phyloP scores from a whole-genome alignment of 306 rosid genomes.

The Albizia julibrissin region DNA sequence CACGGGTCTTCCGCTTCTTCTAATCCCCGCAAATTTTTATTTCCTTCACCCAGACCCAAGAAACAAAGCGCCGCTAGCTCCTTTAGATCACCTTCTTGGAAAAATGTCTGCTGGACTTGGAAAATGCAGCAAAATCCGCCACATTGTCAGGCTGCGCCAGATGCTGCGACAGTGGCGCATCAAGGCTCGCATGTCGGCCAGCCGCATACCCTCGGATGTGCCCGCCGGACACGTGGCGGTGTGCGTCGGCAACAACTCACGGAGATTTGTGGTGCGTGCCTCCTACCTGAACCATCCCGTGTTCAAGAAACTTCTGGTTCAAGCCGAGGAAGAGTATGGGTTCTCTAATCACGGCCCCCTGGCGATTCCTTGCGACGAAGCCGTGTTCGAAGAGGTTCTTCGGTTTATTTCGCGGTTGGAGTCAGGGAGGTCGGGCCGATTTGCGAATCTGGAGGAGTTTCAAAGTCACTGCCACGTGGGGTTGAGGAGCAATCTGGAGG shows the following conservation, averaged over 20 bases:
- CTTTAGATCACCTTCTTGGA: neutral
- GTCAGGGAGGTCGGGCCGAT: slow-evolving; percentile 43
- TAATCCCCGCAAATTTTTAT: neutral
- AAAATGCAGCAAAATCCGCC: slow-evolving; percentile 85
- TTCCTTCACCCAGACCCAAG: too few species aligned
- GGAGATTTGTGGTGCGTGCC: slow-evolving; percentile 68
- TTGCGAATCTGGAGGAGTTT: slow-evolving; percentile 47
- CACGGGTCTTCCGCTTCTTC: neutral
- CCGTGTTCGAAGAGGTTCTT: slow-evolving; percentile 60
- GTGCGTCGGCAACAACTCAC: slow-evolving; percentile 60
- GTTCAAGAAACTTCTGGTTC: slow-evolving; percentile 63
- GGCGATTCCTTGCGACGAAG: slow-evolving; percentile 78
- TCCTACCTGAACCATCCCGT: slow-evolving; percentile 76
- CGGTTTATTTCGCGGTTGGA: slow-evolving; percentile 60
- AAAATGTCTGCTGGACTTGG: slow-evolving; percentile 56
- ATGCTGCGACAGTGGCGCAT: slow-evolving; percentile 78
- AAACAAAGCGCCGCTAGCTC: too few species aligned
- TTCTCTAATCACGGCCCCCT: slow-evolving; percentile 63
- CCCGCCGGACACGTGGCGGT: slow-evolving; percentile 80
- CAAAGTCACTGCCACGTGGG: slow-evolving; percentile 56
- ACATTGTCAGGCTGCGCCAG: slow-evolving; percentile 82
- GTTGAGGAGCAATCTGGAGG: slow-evolving; percentile 46
- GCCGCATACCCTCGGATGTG: slow-evolving; percentile 65
- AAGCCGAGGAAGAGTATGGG: slow-evolving; percentile 79
- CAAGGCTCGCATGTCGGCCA: slow-evolving; percentile 69